A percentile compares a stretch with the other conserved stretches of the same genome.
Conservation (phyloP, 2,329 filamentous ascomycete genomes). For the Aciculosporium take region DNA sequence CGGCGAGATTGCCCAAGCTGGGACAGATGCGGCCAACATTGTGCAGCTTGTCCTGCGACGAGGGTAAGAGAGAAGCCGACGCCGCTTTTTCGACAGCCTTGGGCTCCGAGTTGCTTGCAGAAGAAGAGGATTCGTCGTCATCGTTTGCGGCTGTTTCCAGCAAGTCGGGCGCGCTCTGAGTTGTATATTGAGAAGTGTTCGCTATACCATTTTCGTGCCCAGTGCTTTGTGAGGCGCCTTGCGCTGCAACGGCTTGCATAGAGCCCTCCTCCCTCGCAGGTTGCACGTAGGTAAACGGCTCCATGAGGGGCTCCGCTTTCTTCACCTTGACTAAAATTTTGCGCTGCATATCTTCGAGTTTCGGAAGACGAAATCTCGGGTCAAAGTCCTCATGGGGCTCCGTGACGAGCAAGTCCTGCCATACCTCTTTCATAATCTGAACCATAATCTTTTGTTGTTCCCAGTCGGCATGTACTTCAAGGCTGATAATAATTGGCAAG, state of each 20-base stretch:
- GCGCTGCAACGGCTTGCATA: conserved; percentile 10
- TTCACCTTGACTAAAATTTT: conserved; percentile 83
- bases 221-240: conserved; percentile 12
- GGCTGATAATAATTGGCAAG: conserved; percentile 76
- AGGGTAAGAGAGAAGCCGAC: conserved; percentile 1
- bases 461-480: conserved; percentile 74
- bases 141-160: conserved; percentile 16
- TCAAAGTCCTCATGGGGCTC: conserved; percentile 33
- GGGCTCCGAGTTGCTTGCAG: conserved; percentile 25
- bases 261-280: neutral
- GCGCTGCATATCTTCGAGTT: conserved; percentile 54
- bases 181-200: neutral
- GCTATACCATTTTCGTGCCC: neutral
- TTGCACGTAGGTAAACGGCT: neutral
- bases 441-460: conserved; percentile 89
- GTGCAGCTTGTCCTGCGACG: conserved; percentile 14
- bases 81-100: conserved; percentile 3
- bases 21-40: conserved; percentile 53
- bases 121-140: conserved; percentile 21
- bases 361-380: conserved; percentile 45
- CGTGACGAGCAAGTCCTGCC: conserved; percentile 61
- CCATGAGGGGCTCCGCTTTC: conserved; percentile 30
- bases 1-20: conserved; percentile 56
- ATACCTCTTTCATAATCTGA: conserved; percentile 81
- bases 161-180: conserved; percentile 13